These are phyloP conservation scores for Xylaria telfairii DNA, from an alignment of 495 filamentous ascomycete genomes.

Conservation along the genomic window DNA sequence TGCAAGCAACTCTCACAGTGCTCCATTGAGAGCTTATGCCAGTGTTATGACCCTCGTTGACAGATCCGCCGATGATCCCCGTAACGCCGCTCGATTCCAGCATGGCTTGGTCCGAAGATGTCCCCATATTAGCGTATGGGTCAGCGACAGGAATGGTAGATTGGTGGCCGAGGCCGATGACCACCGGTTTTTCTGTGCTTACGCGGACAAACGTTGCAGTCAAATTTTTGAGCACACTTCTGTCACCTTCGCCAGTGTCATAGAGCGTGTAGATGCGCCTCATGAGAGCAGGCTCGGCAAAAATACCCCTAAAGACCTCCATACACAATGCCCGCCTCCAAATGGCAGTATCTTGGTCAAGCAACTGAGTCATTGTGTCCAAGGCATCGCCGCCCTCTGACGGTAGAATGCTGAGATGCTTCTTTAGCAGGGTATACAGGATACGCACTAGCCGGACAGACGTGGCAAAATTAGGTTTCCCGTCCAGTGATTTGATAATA, in stretches of 20 bases:
- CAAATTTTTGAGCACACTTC: slow-evolving; percentile 78
- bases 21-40: slow-evolving; percentile 94
- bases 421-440: slow-evolving; percentile 75
- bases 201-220: slow-evolving; percentile 84
- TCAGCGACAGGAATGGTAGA: slow-evolving; percentile 73
- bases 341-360: slow-evolving; percentile 79
- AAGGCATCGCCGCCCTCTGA: slow-evolving; percentile 86
- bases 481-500: slow-evolving; percentile 76
- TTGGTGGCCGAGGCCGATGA: slow-evolving; percentile 87
- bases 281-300: slow-evolving; percentile 76
- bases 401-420: slow-evolving; percentile 74
- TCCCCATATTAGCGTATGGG: slow-evolving; percentile 43
- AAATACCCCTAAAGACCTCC: slow-evolving; percentile 86
- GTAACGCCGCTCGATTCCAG: slow-evolving; percentile 86
- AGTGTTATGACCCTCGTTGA: slow-evolving; percentile 68
- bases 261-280: slow-evolving; percentile 81
- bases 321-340: slow-evolving; percentile 92
- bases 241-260: slow-evolving; percentile 75
- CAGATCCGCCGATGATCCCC: slow-evolving; percentile 82
- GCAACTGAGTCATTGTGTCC: slow-evolving; percentile 81
- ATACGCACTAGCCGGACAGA: slow-evolving; percentile 84
- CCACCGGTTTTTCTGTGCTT: slow-evolving; percentile 83
- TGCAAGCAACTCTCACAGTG: slow-evolving; percentile 81
- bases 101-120: slow-evolving; percentile 76
- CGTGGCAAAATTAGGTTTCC: slow-evolving; percentile 78